Base-by-base conservation (phyloP, 331 rosid species). In the Acacia pycnantha region DNA sequence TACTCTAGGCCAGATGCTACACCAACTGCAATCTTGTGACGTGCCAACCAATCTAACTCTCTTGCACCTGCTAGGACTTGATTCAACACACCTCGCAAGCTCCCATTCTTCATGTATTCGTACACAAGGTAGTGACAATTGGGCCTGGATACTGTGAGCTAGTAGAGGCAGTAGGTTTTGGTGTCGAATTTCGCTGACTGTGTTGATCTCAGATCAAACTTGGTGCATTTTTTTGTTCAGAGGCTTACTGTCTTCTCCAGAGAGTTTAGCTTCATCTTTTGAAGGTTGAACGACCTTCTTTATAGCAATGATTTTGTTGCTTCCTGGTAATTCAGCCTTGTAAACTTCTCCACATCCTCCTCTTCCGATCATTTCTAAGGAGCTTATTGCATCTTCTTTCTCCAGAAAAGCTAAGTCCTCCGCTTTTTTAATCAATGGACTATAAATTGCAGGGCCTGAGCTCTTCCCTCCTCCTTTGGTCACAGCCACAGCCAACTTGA, bases 41-140 rank as follows among this genome's bases (percentile, higher is more conserved):
- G 84, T 4, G 92, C 0, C 10, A 80, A n/a, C 98, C 98, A 96
- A 59, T 90, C 97, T 81, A 96, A 70, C 74, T 87, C 89, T 14
- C 5, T 58, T 8, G 5, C 74, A 12, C 97, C 97, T 0, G 5
- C 82, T 1, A 83, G 37, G 37, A 81, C 94, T 4, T 72, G 76
- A 7, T 2, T 18, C 41, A 96, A 29, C 44, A 74, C 33, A 82
- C 91, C 95, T 24, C 90, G 97, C 73, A 96, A 85, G 81, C 98
- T 96, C 0, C 99, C 97, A 41, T 96, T 96, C 80, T 92, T 96
- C 98, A 96, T 94, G 91, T 67, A 96, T 62, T 94, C 99, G 0
- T 94, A 96, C 22, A 96, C 92, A n/a, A 96, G 92, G 82, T 87
- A 88, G 79, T 96, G 97, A 53, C 92, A 92, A 48, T 92, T 94